Conservation (phyloP, 495 filamentous ascomycete species). For the Trichocladium uniseriatum region DNA sequence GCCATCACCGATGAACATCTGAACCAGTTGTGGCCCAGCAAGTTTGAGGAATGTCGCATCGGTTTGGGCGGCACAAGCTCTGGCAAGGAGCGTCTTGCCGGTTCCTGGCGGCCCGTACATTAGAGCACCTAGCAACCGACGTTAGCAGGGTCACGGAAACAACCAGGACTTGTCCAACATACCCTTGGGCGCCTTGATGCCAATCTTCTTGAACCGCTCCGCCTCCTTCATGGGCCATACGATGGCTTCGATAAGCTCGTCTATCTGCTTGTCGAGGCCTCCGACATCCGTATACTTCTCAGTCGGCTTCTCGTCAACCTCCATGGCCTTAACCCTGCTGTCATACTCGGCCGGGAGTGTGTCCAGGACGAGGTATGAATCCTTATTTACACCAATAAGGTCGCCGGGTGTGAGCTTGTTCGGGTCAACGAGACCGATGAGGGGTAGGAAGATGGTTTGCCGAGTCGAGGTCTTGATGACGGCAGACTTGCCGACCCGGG, state of each 20-base stretch:
- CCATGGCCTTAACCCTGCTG: constrained; percentile 98
- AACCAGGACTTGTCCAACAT: constrained; percentile 16
- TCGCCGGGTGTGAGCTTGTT: constrained; percentile 88
- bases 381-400: constrained; percentile 97
- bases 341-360: constrained; percentile 99
- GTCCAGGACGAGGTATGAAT: constrained; percentile 97
- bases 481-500: constrained; percentile 91
- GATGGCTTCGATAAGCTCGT: constrained; percentile 97
- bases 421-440: constrained; percentile 95
- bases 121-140: constrained; percentile 56
- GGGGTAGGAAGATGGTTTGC: constrained; percentile 96
- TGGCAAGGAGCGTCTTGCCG: constrained; percentile 92
- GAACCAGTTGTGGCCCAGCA: constrained; percentile 94
- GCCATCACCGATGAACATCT: constrained; percentile 99
- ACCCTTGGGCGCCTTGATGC: constrained; percentile 99
- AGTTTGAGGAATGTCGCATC: constrained; percentile 99
- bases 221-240: constrained; percentile 99
- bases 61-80: constrained; percentile 95
- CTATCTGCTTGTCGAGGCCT: constrained; percentile 97
- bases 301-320: constrained; percentile 98
- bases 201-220: constrained; percentile 97
- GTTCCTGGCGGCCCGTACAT: constrained; percentile 99
- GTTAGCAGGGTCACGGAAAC: neutral
- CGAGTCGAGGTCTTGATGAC: constrained; percentile 99
- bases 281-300: constrained; percentile 99